phyloP scores from a whole-genome alignment of 2,329 filamentous ascomycete species.

The Aciculosporium take region DNA sequence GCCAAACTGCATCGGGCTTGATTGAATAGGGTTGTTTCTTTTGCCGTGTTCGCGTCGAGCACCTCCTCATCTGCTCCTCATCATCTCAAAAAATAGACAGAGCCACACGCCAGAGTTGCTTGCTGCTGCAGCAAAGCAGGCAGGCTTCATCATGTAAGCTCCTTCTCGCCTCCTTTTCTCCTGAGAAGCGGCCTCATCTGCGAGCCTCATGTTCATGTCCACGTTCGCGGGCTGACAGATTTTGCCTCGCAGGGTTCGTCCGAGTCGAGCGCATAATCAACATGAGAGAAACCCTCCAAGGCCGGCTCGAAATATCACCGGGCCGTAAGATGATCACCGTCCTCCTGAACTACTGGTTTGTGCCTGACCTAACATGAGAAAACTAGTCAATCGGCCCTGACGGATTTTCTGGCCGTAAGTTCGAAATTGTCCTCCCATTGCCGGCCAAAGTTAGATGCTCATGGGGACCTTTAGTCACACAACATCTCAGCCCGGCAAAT shows the following conservation, averaged over 20 bases:
- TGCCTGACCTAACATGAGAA: constrained; percentile 5
- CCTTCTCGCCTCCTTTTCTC: not conserved
- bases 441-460: constrained; percentile 7
- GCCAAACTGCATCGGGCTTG: too few species aligned
- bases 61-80: too few species aligned
- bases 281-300: constrained; percentile 9
- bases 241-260: constrained; percentile 6
- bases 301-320: constrained; percentile 21
- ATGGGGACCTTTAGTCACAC: constrained; percentile 37
- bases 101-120: too few species aligned
- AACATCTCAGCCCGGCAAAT: constrained; percentile 54
- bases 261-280: constrained; percentile 7
- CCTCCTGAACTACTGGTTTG: too few species aligned
- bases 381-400: constrained; percentile 35
- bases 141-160: constrained; percentile 2
- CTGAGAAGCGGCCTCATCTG: not conserved
- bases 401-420: constrained; percentile 36
- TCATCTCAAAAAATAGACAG: too few species aligned
- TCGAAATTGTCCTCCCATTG: too few species aligned
- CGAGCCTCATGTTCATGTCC: not conserved
- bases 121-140: not conserved
- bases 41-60: too few species aligned
- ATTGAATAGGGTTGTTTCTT: too few species aligned
- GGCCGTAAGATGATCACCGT: constrained; percentile 19
- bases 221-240: not conserved